Evolutionary conservation across 169 alveolate genomes (phyloP).

Genomic region (Cyclospora cayetanensis): DNA sequence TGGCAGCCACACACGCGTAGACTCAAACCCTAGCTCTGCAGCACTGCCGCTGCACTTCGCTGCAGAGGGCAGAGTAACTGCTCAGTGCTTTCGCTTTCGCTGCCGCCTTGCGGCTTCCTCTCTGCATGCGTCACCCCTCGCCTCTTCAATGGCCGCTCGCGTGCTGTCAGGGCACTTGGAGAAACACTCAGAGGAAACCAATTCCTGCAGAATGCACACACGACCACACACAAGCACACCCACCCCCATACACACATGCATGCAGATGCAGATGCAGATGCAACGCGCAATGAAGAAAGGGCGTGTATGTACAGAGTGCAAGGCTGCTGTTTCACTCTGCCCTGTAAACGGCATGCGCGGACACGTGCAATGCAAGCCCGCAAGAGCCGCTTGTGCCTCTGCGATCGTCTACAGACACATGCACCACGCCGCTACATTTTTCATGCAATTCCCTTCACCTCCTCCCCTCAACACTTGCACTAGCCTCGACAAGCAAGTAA

Average conservation of each 20-base stretch:
- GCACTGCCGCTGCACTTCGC: too few relatives aligned
- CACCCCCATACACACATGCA: background rate
- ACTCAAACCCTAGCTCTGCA: too few relatives aligned
- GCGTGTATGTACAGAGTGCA: too few relatives aligned
- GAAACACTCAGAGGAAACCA: background rate
- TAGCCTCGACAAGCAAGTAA: background rate
- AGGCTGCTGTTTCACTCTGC: too few relatives aligned
- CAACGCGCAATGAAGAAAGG: background rate
- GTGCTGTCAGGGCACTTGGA: conserved; percentile 27
- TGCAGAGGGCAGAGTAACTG: too few relatives aligned
- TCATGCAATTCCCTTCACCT: background rate
- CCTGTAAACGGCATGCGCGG: background rate
- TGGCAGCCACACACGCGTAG: too few relatives aligned
- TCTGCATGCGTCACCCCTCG: conserved; percentile 5
- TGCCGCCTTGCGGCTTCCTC: background rate
- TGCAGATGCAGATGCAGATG: background rate
- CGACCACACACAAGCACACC: background rate
- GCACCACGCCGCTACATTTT: background rate
- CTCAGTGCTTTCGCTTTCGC: too few relatives aligned
- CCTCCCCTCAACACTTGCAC: background rate
- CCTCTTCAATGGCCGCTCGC: conserved; percentile 19
- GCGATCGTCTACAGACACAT: too few relatives aligned
- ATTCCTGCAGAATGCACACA: background rate
- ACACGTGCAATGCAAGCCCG: background rate
- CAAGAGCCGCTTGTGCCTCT: background rate